Base-by-base conservation (phyloP, 768 basidiomycete genomes). In the Rhizopogon rudus region DNA sequence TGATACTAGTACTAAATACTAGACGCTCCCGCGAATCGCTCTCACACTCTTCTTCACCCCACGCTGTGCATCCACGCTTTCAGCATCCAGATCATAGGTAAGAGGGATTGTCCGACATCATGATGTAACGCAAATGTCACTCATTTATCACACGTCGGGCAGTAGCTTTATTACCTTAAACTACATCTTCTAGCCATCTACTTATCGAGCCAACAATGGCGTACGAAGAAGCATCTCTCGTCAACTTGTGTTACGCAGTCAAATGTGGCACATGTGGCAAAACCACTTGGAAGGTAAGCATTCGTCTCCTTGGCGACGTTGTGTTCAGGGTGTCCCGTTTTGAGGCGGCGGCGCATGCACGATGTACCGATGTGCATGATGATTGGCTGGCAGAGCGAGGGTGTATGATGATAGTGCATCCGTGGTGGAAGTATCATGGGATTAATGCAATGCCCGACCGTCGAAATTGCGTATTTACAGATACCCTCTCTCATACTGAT, bases 241-340 rank as follows among this genome's bases (percentile, higher is more conserved):
- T 75, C 58, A 73, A 87, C 64, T 61, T 68, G 56, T 90, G 88
- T 73, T 78, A 69, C 65, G 60, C 69, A 57, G 82, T 84, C 55
- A 75, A 76, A 55, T 90, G 88, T 71, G 69, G 67, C 51, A 73
- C 68, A 56, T 90, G 88, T 67, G 77, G 77, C 49, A 89, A 88
- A 77, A 81, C 72, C 25, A 88, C 84, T 17, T 90, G 88, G 88
- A 75, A 65, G 74, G 88, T 88, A 66, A 64, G 78, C 69, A 53
- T 57, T 45, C 64, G 60, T 63, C 63, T 48, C 60, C 61, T 65
- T 72, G 63, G 57, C 46, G 63, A 67, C 62, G 54, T 51, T 40
- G 53, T 58, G 59, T 57, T 7, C 45, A 45, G 49, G 60, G 53
- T 54, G 56, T 58, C 56, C 59, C 53, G 51, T 54, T 51, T 58